Base-by-base conservation (phyloP, 768 basidiomycete genomes). In the Serendipita vermifera region DNA sequence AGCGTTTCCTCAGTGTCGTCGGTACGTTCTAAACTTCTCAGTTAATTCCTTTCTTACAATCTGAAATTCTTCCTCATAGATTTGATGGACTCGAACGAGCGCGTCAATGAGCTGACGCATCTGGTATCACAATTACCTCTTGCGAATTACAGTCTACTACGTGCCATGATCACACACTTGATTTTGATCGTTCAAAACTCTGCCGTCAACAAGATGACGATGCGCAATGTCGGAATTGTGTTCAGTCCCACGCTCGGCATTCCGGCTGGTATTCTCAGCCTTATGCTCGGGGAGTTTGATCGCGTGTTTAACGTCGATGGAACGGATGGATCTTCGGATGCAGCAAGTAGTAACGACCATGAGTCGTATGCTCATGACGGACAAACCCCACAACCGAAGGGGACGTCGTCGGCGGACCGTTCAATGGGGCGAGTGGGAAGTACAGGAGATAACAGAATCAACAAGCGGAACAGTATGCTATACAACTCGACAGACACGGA, bases 151-250 rank as follows among this genome's bases (percentile, higher is more conserved):
- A 90, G 84, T 57, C 75, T 98, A 17, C 80, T 98, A 58, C 86
- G 94, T 33, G 93, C 94, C 14, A 76, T 99, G 57, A 93, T 85
- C 1, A 90, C 93, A 24, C 94, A 99, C 69, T 75, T 99, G 59
- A 96, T 97, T 62, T 75, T 92, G 39, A 87, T 99, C 63, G 91
- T 98, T 40, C 85, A 90, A 68, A 92, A 98, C 66, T 80, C 91
- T 15, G 63, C 76, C 38, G 71, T 85, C 58, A 96, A 96, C 80
- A 98, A 93, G 75, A 99, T 99, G 96, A 93, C 87, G 38, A 84
- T 98, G 80, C 82, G 94, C 41, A 99, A 99, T 67, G 90, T 99
- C 26, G 93, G 94, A 15, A 98, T 99, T 59, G 94, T 98, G 22
- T 97, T 98, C 71, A 93, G 91, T 61, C 96, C 96, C 2, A 98